These are phyloP conservation scores for Chaetomium sp. DNA, from an alignment of 2,329 filamentous ascomycete species.

Conservation along the genomic window DNA sequence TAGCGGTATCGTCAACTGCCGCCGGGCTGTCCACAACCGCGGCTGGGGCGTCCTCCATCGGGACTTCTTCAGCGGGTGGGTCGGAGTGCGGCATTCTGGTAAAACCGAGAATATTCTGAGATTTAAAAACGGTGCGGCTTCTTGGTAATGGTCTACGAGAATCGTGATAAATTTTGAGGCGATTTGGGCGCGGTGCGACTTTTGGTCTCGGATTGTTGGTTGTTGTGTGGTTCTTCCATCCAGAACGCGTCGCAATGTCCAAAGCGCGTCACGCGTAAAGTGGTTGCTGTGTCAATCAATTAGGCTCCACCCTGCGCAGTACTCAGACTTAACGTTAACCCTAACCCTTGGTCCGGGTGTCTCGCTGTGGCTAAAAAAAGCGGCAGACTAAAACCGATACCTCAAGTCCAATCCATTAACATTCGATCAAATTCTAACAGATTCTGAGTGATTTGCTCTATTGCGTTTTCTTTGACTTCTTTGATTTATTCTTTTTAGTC, in stretches of 20 bases:
- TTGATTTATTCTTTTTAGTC: no score
- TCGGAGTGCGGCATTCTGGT: background rate
- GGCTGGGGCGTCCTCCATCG: conserved; percentile 4
- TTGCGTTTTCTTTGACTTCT: no score
- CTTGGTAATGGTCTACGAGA: background rate
- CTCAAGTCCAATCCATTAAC: no score
- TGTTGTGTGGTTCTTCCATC: background rate
- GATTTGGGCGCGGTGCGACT: background rate
- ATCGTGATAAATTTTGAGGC: background rate
- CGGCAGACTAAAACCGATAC: no score
- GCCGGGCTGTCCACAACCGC: conserved; percentile 2
- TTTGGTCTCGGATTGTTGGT: background rate
- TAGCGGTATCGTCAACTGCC: conserved; percentile 13
- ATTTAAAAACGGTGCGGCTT: background rate
- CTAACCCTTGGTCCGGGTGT: conserved; percentile 1
- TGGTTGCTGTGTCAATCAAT: background rate
- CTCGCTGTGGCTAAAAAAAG: background rate
- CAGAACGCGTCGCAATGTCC: background rate
- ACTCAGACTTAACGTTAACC: background rate
- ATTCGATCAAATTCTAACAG: no score
- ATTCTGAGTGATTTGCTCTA: no score
- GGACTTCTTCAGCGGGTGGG: conserved; percentile 1
- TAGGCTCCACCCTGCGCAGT: background rate
- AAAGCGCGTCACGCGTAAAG: conserved; percentile 13
- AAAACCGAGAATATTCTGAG: background rate